Base-by-base conservation (phyloP, 371 early-diverging fungal species). In the Mortierella sp. region DNA sequence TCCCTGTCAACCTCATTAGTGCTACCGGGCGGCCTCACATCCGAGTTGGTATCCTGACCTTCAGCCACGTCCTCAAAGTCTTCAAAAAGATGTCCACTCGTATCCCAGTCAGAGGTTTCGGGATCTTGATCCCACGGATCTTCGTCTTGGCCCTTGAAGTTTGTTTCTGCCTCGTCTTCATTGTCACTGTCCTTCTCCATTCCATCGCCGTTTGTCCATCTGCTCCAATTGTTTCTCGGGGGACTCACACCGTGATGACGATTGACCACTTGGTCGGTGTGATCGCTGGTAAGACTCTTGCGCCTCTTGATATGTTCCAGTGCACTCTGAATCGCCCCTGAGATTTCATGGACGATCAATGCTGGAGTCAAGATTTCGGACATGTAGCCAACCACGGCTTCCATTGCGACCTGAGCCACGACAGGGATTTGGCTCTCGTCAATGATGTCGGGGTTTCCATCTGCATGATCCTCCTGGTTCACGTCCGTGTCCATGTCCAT, bases 361-460 rank as follows among this genome's bases (percentile, higher is more conserved):
- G 40, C 57, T 9, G 72, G 67, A n/a, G 53, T 57, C 17, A 71
- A 21, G 31, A 71, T 48, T 61, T 71, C 71, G 21, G 71, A 57
- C 62, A 57, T 49, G n/a, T 66, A 65, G n/a, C 62, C 59, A 1
- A 72, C 40, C 14, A 72, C 62, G 1, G 72, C 72, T 22, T 66
- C 62, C 72, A 66, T 62, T 6, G 72, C 72, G 5, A 58, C 63
- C 29, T 72, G 62, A 12, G 53, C 51, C 10, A 71, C 52, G 3
- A 47, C 54, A 12, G 72, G 72, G 46, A 72, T 72, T 43, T 65
- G 57, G 17, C 66, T 62, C 24, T 72, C 72, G 41, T 72, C 61
- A 9, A 70, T 34, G 34, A n/a, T n/a, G n/a, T n/a, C n/a, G n/a
- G n/a, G n/a, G n/a, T n/a, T 31, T 17, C 48, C 39, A 13, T 66